Evolutionary conservation across 2,329 filamentous ascomycete genomes (phyloP).

Genomic region (Coniochaeta sp.): DNA sequence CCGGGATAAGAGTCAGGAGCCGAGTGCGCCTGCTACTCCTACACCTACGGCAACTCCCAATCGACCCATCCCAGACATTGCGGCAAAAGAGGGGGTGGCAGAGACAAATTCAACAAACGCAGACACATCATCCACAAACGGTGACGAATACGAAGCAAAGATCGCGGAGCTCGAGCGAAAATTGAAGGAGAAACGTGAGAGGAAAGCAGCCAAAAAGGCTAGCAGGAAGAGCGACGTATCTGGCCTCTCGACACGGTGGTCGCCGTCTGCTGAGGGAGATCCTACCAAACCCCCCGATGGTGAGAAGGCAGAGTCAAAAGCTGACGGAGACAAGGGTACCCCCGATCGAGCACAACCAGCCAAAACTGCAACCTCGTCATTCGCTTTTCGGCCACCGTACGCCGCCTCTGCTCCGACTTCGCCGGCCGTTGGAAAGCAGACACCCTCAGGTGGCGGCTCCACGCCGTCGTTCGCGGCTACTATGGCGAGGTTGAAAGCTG

Average conservation of each 20-base stretch:
- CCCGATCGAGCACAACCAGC: background rate
- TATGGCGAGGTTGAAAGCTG: conserved; percentile 48
- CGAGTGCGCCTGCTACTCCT: background rate
- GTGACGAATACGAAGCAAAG: conserved; percentile 22
- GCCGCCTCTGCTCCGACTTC: conserved; percentile 1
- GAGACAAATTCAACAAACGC: background rate
- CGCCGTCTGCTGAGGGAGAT: background rate
- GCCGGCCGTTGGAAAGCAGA: background rate
- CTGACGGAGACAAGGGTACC: conserved; percentile 22
- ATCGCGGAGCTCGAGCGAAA: conserved; percentile 35
- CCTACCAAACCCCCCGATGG: conserved; percentile 7
- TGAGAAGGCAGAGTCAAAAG: conserved; percentile 18
- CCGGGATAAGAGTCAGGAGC: conserved; percentile 7
- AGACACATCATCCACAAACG: background rate
- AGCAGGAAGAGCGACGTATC: conserved; percentile 22
- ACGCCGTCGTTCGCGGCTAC: conserved; percentile 25
- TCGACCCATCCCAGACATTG: background rate
- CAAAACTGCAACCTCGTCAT: background rate
- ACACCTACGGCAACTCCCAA: background rate
- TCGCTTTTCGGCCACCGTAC: background rate
- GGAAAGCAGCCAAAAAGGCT: conserved; percentile 24
- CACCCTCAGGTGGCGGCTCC: background rate
- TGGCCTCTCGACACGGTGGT: conserved; percentile 2
- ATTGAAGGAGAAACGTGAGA: conserved; percentile 27
- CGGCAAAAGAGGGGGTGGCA: background rate